Conservation (phyloP, 768 basidiomycete species). For the Trametes punicea region DNA sequence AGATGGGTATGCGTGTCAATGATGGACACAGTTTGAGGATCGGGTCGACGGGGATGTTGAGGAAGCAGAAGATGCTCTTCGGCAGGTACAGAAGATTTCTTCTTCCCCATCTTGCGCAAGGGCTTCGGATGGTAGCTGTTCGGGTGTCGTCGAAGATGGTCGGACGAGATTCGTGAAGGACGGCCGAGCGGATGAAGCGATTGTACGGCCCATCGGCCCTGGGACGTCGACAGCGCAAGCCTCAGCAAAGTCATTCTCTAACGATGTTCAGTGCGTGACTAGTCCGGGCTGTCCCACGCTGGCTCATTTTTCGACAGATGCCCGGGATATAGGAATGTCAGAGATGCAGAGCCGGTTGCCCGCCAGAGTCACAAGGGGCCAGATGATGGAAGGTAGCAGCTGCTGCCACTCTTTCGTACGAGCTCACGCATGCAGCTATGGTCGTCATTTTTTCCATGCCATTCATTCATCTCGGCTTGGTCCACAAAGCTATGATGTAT, state of each 20-base stretch:
- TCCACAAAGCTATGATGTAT: no score
- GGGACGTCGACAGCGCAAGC: background rate
- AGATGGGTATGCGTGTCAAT: slow-evolving; percentile 87
- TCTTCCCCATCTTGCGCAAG: slow-evolving; percentile 36
- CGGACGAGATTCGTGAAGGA: background rate
- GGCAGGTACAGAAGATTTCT: slow-evolving; percentile 32
- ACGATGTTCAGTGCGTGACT: background rate
- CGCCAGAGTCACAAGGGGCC: no score
- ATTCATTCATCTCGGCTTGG: no score
- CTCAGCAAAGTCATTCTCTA: background rate
- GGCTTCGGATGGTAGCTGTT: background rate
- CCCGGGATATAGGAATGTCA: no score
- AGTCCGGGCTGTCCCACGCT: no score
- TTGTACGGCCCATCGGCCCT: slow-evolving; percentile 4
- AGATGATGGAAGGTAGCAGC: no score
- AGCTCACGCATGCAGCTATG: no score
- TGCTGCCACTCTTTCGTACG: no score
- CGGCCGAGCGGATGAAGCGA: background rate
- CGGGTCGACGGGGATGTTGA: slow-evolving; percentile 20
- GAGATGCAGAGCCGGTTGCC: no score
- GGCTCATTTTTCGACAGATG: background rate
- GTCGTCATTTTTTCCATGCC: no score
- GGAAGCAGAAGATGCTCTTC: slow-evolving; percentile 38
- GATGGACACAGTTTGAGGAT: slow-evolving; percentile 35
- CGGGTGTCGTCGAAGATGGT: background rate